Conservation (phyloP, 1,284 basidiomycete species). For the Trichosporon inkin region DNA sequence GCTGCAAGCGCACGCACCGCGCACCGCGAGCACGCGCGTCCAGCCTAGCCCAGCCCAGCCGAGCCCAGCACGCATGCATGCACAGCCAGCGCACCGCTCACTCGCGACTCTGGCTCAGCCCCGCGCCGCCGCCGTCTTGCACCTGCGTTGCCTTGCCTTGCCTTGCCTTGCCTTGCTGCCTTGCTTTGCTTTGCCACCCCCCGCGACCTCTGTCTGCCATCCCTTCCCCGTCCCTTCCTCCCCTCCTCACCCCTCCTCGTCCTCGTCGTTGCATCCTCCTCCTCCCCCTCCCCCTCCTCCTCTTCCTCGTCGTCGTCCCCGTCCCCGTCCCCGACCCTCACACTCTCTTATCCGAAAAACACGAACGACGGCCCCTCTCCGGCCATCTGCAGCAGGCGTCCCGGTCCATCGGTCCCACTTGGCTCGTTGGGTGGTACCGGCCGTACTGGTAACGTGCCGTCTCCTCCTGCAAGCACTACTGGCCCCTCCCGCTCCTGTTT, state of each 20-base stretch:
- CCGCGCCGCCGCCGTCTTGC: no score
- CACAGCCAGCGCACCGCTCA: neutral
- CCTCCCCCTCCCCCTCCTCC: neutral
- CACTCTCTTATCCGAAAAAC: neutral
- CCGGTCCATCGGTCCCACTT: neutral
- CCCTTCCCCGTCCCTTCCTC: neutral
- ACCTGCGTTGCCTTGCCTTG: no score
- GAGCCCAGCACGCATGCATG: no score
- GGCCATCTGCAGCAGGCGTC: neutral
- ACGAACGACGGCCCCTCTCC: neutral
- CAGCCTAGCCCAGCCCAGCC: no score
- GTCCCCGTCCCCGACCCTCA: no score
- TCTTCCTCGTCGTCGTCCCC: no score
- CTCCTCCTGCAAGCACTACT: conserved; percentile 1
- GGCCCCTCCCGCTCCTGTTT: conserved; percentile 9
- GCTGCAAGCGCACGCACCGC: no score
- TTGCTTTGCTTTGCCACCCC: no score
- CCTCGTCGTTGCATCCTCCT: neutral
- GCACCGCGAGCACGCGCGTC: no score
- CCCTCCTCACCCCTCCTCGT: neutral
- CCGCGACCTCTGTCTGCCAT: no score
- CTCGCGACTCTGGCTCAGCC: neutral
- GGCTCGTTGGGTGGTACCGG: neutral
- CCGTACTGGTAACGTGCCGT: conserved; percentile 1
- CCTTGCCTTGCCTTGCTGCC: no score